Evolutionary conservation across 768 basidiomycete species (phyloP).

Genomic region (Boletus rubroflammeus): DNA sequence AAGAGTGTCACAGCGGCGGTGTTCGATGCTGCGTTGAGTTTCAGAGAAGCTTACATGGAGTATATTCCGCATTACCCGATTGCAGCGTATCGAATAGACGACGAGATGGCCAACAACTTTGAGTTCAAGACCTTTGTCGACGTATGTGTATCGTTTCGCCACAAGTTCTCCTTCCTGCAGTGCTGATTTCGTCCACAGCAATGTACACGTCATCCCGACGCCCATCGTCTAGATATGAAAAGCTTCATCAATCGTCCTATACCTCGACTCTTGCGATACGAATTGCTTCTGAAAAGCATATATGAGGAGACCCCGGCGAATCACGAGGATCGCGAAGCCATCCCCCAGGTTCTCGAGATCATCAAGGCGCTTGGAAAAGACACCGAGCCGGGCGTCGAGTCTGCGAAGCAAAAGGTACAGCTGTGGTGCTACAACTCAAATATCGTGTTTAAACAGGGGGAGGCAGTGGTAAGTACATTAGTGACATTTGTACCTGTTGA

Average conservation of each 20-base stretch:
- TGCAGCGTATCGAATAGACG: constrained; percentile 82
- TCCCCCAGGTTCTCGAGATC: constrained; percentile 83
- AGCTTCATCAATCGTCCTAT: constrained; percentile 91
- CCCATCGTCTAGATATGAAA: constrained; percentile 86
- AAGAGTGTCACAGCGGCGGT: constrained; percentile 78
- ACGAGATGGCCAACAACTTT: constrained; percentile 79
- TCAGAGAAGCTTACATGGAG: constrained; percentile 88
- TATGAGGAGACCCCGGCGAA: constrained; percentile 67
- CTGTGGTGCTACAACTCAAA: constrained; percentile 83
- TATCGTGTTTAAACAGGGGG: constrained; percentile 75
- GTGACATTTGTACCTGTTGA: not conserved
- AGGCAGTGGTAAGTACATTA: constrained; percentile 48
- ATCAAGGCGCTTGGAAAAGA: constrained; percentile 85
- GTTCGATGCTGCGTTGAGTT: constrained; percentile 87
- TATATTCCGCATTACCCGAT: constrained; percentile 94
- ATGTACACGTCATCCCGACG: constrained; percentile 63
- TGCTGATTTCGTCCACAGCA: constrained; percentile 29
- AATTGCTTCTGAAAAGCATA: constrained; percentile 77
- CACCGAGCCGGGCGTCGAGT: constrained; percentile 80
- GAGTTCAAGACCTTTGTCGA: constrained; percentile 82
- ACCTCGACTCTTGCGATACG: constrained; percentile 84
- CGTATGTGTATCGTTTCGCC: constrained; percentile 38
- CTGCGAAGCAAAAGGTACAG: constrained; percentile 85
- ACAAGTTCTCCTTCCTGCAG: not conserved
- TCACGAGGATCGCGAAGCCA: constrained; percentile 78